These are phyloP conservation scores for Rhodotorula glutinis DNA, from an alignment of 1,284 basidiomycete genomes.

Conservation along the genomic window DNA sequence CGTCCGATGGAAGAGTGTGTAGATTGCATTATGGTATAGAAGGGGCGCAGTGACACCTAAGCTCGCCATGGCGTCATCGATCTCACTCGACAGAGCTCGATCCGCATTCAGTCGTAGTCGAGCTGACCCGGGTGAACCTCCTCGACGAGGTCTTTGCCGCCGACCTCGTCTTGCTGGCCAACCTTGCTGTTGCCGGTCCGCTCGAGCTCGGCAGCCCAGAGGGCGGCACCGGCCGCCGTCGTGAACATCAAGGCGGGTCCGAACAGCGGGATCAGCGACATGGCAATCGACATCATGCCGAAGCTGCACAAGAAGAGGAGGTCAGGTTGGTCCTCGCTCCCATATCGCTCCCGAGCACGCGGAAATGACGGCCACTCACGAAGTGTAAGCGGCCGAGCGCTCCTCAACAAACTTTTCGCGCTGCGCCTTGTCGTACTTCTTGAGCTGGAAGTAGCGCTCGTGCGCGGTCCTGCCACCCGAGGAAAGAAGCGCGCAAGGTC, in stretches of 20 bases:
- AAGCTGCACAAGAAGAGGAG: conserved; percentile 9
- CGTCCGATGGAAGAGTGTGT: too few species aligned
- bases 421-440: conserved; percentile 52
- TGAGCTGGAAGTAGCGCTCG: conserved; percentile 66
- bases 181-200: conserved; percentile 39
- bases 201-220: conserved; percentile 67
- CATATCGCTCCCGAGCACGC: conserved; percentile 42
- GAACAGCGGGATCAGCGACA: conserved; percentile 63
- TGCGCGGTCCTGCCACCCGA: conserved; percentile 66
- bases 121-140: conserved; percentile 10
- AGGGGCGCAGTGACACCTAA: too few species aligned
- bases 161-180: not conserved
- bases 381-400: conserved; percentile 57
- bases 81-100: too few species aligned
- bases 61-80: too few species aligned
- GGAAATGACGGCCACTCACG: conserved; percentile 50
- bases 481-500: not conserved
- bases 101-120: too few species aligned
- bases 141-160: not conserved
- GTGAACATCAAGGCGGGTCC: conserved; percentile 56
- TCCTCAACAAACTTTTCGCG: conserved; percentile 50
- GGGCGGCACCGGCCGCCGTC: conserved; percentile 63
- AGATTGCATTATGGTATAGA: too few species aligned
- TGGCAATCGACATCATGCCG: conserved; percentile 59
- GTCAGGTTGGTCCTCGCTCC: too few species aligned